Base-by-base conservation (phyloP, 2,329 filamentous ascomycete genomes). In the Colletotrichum incanum region DNA sequence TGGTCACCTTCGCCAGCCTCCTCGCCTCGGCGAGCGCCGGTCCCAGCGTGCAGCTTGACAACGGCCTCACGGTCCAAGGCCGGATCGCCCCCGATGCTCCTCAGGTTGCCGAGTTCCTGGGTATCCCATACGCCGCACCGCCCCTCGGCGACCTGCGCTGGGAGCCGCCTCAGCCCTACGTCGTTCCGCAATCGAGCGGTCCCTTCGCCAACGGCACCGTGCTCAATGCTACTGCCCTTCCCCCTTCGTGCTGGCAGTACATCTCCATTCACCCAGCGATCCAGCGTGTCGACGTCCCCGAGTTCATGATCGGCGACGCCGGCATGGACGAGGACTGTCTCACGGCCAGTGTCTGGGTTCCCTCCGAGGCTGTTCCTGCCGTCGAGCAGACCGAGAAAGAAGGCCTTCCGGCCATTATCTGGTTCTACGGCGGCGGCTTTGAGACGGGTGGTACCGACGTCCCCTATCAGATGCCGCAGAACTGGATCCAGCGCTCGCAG, bases 261-360 rank as follows among this genome's bases (percentile, higher is more conserved):
- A 72, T 72, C 54, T 72, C 70, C 60, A 59, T 72, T 23, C 65
- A 69, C 39, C 70, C 70, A 39, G 70, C 65, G 37, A 64, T 72
- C 31, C 65, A 60, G 59, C 70, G 70, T 14, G 60, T 69, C 39
- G 65, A 72, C 23, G 70, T 70, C 52, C 65, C 70, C 23, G 70
- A 72, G 70, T 72, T 72, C 65, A 70, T 72, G 70, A 72, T 70
- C 54, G 65, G 70, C 20, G 37, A 41, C 47, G 70, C 70, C 45
- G 70, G 70, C 23, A 70, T 72, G 70, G 54, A 72, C 45, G 92
- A 93, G 78, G 91, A 93, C 78, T 93, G 91, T 75, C 80, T 93
- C 47, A 91, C 85, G 2, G 79, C 93, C 71, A 88, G 86, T 67
- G 86, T 93, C 5, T 72, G 70, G 70, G 65, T 50, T 18, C 70